Percentiles rank a stretch among this genome's conserved stretches.
These are phyloP conservation scores for Hericium coralloides DNA, from an alignment of 768 basidiomycete species.

Conservation along the genomic window DNA sequence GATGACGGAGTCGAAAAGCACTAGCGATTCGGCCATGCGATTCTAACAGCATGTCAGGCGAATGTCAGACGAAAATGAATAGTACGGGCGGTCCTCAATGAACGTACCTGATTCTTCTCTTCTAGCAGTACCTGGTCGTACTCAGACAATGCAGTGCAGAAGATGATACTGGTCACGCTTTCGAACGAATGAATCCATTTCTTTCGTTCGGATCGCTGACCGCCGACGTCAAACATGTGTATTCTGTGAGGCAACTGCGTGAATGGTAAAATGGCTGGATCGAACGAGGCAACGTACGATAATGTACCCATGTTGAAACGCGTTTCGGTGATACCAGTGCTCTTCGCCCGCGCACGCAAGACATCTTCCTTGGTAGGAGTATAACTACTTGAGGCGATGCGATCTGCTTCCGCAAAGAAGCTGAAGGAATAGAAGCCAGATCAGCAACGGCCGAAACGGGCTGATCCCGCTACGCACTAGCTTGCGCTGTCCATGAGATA, in stretches of 20 bases:
- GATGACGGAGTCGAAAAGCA: conserved; percentile 70
- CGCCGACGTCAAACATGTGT: conserved; percentile 73
- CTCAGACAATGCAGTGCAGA: conserved; percentile 67
- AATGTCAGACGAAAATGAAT: neutral
- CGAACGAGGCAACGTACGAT: conserved; percentile 17
- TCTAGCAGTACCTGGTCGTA: conserved; percentile 69
- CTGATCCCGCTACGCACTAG: conserved; percentile 47
- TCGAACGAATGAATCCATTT: conserved; percentile 64
- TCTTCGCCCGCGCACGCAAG: conserved; percentile 81
- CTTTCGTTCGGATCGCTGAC: conserved; percentile 53
- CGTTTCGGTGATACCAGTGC: conserved; percentile 86
- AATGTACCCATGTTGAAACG: conserved; percentile 59
- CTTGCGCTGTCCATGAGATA: conserved; percentile 93
- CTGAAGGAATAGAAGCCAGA: conserved; percentile 26
- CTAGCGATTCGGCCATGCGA: conserved; percentile 66
- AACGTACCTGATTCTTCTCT: conserved; percentile 52
- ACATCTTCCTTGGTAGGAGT: conserved; percentile 83
- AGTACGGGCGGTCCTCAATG: neutral
- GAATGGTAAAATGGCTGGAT: neutral
- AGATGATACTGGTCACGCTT: conserved; percentile 73
- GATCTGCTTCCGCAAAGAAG: conserved; percentile 79
- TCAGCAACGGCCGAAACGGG: neutral
- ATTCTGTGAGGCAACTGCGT: conserved; percentile 24
- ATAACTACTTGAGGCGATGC: conserved; percentile 77
- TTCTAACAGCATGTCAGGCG: conserved; percentile 37